phyloP scores from a whole-genome alignment of 169 alveolate genomes.

The Plasmodium sp. region DNA sequence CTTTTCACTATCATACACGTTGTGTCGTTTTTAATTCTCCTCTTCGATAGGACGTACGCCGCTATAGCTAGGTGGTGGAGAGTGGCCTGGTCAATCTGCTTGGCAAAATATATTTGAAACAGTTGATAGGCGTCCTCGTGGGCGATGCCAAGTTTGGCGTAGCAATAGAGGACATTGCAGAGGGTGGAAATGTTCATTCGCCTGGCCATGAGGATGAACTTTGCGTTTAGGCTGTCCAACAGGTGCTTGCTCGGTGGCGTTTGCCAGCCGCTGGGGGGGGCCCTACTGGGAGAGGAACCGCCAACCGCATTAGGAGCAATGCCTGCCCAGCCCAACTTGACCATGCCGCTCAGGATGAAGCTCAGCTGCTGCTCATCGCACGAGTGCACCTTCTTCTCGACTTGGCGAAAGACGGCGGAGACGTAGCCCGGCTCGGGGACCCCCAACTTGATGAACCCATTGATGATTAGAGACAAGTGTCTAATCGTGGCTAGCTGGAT shows the following conservation, averaged over 20 bases:
- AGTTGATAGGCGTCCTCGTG: slow-evolving; percentile 29
- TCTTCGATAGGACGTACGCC: slow-evolving; percentile 24
- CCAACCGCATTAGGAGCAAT: neutral
- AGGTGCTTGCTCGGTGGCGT: neutral
- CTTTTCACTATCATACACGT: slow-evolving; percentile 5
- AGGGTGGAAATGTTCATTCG: slow-evolving; percentile 62
- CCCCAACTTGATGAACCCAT: slow-evolving; percentile 51
- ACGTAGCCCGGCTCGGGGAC: slow-evolving; percentile 8
- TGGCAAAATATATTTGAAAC: slow-evolving; percentile 52
- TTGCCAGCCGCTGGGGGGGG: neutral
- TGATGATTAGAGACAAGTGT: slow-evolving; percentile 40
- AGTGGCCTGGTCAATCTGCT: slow-evolving; percentile 8
- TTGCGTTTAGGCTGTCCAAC: slow-evolving; percentile 8
- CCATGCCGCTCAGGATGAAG: slow-evolving; percentile 47
- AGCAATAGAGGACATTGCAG: slow-evolving; percentile 45
- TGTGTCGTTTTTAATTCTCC: slow-evolving; percentile 12
- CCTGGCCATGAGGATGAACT: slow-evolving; percentile 35
- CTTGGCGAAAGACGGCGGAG: slow-evolving; percentile 21
- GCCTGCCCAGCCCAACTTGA: neutral
- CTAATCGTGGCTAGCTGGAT: slow-evolving; percentile 39
- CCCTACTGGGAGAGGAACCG: neutral
- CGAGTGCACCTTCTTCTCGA: slow-evolving; percentile 38
- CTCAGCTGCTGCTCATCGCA: slow-evolving; percentile 71
- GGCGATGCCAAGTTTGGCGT: slow-evolving; percentile 10
- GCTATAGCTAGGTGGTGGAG: slow-evolving; percentile 41